These are phyloP conservation scores for Lycium barbarum DNA, from an alignment of 257 asterid genomes.

Conservation along the genomic window DNA sequence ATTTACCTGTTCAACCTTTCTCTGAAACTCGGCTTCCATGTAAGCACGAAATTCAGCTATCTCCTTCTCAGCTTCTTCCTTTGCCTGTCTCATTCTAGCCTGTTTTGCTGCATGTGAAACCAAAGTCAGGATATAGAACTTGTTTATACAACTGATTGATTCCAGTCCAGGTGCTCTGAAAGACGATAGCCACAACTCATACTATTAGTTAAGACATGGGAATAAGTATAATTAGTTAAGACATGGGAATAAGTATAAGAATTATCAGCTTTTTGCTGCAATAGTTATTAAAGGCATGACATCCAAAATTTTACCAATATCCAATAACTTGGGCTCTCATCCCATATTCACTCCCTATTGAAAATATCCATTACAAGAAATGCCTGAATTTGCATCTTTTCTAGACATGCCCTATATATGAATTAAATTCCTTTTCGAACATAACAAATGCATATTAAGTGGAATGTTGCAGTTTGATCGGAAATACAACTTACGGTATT, in stretches of 20 bases:
- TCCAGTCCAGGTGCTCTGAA: neutral
- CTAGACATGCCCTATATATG: neutral
- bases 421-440: neutral
- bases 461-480: neutral
- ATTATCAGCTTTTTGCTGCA: neutral
- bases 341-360: neutral
- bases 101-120: slow-evolving; percentile 66
- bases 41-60: slow-evolving; percentile 90
- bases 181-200: neutral
- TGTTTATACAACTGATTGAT: neutral
- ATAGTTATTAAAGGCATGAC: neutral
- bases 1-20: slow-evolving; percentile 82
- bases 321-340: neutral
- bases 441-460: neutral
- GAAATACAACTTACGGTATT: neutral
- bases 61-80: slow-evolving; percentile 94
- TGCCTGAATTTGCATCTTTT: neutral
- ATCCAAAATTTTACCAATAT: neutral
- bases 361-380: neutral
- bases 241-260: neutral
- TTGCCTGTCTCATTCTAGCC: slow-evolving; percentile 89
- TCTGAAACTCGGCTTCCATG: slow-evolving; percentile 90
- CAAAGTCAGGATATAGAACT: neutral
- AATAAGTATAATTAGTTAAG: neutral
- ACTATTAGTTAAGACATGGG: slow-evolving; percentile 8